Evolutionary conservation across 345 rosid species (phyloP), one percentile per base, ranked within the genome.

Genomic region (Brassica cretica): DNA sequence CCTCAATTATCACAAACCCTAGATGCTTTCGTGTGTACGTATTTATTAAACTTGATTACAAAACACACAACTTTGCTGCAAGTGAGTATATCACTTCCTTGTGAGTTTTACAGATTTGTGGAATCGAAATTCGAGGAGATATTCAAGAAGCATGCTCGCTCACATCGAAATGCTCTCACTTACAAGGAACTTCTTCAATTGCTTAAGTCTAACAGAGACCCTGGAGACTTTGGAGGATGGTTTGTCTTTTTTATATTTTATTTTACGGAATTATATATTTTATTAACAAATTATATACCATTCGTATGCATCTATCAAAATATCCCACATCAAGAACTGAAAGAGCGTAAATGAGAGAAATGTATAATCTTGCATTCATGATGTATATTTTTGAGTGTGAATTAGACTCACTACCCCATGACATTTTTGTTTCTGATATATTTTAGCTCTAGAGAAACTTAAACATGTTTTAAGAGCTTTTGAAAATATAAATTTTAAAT

Each of bases 41-140:
- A 25, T 5, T 14, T 59, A 11, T 25, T 29, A 29, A 7, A 27
- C 11, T 8, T 63, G 5, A 60, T 25, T 25, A 9, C n/a, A 21
- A 58, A 21, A 7, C 6, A 8, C 1, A 25, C 15, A 55, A 33
- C 33, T 72, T 30, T 6, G 68, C 61, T 6, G 68, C 61, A 68
- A 12, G 39, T 15, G 15, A 53, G 21, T 35, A 1, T 32, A n/a
- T 66, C 5, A 33, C 39, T 32, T 0, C 0, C 12, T 66, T 53
- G 5, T 41, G 9, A 18, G 62, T 29, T 25, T 68, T 9, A 5
- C n/a, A 91, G 98, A 81, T 94, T 92, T 77, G 90, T 86, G 10
- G 82, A 79, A 2, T 81, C 69, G 0, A 94, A 91, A 72, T 91
- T 94, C 41, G 97, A 91, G 75, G 92, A 89, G 51, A 89, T 91